phyloP scores from a whole-genome alignment of 257 asterid genomes.

The Nicotiana obtusifolia region DNA sequence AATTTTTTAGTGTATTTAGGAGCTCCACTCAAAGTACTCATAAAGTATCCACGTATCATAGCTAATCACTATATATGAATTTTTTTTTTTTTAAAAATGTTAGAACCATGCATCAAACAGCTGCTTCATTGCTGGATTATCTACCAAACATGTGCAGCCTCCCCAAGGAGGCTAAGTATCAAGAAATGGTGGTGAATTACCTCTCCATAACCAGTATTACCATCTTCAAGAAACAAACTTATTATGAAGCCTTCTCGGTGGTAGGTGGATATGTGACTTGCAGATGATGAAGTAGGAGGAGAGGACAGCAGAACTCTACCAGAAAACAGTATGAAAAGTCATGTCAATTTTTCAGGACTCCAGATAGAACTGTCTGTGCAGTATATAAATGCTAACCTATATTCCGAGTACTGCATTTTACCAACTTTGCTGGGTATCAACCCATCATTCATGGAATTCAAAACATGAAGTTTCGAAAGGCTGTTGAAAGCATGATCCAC shows the following conservation, averaged over 20 bases:
- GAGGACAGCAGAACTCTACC: slow-evolving; percentile 76
- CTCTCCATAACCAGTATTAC: slow-evolving; percentile 87
- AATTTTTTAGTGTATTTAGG: neutral
- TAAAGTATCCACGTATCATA: neutral
- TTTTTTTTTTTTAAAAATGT: neutral
- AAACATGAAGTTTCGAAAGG: slow-evolving; percentile 46
- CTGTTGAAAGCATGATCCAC: slow-evolving; percentile 52
- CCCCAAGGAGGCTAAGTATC: neutral
- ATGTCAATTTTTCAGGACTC: neutral
- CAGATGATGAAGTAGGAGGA: slow-evolving; percentile 82
- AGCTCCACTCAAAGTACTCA: neutral
- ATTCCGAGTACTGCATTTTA: slow-evolving; percentile 67
- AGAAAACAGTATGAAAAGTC: neutral
- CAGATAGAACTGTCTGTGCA: neutral
- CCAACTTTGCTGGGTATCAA: slow-evolving; percentile 34
- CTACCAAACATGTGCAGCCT: slow-evolving; percentile 1
- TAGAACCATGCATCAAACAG: neutral
- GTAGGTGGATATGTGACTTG: slow-evolving; percentile 28
- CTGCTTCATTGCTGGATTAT: neutral
- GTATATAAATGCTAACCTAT: slow-evolving; percentile 49
- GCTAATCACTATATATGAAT: neutral
- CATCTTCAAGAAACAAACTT: slow-evolving; percentile 68
- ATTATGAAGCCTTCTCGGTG: slow-evolving; percentile 84
- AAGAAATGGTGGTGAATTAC: slow-evolving; percentile 28
- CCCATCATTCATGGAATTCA: slow-evolving; percentile 28